These are phyloP conservation scores for Tetragonia tetragonoides DNA, from an alignment of 148 eudicot genomes.

Conservation along the genomic window DNA sequence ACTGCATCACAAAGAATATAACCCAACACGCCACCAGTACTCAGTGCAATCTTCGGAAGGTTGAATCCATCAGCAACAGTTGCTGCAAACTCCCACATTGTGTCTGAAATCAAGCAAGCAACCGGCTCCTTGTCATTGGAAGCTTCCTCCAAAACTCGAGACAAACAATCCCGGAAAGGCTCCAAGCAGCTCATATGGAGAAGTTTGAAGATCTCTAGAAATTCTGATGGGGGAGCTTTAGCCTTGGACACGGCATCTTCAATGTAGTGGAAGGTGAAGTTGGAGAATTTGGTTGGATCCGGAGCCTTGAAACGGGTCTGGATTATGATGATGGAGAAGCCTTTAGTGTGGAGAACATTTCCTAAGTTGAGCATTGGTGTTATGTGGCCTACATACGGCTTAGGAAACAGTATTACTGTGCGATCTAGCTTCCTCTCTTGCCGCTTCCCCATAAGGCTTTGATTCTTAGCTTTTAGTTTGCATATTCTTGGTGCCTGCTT, in stretches of 20 bases:
- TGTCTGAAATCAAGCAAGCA: slow-evolving; percentile 42
- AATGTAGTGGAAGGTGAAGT: slow-evolving; percentile 37
- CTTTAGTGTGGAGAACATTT: slow-evolving; percentile 35
- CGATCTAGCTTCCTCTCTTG: slow-evolving; percentile 11
- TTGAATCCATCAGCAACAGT: slow-evolving; percentile 29
- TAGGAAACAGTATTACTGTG: slow-evolving; percentile 34
- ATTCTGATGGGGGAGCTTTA: slow-evolving; percentile 9
- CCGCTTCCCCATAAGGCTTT: slow-evolving; percentile 8
- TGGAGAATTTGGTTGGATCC: slow-evolving; percentile 34
- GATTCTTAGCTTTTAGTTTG: too few relatives aligned
- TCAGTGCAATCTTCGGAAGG: slow-evolving; percentile 39
- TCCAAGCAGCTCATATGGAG: slow-evolving; percentile 23
- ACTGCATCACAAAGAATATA: slow-evolving; percentile 27
- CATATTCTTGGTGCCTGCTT: too few relatives aligned
- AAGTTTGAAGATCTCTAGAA: not conserved
- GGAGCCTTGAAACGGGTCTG: slow-evolving; percentile 14
- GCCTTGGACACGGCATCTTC: slow-evolving; percentile 24
- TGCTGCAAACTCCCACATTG: slow-evolving; percentile 30
- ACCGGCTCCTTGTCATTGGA: slow-evolving; percentile 14
- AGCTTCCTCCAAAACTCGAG: slow-evolving; percentile 10
- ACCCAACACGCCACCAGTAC: slow-evolving; percentile 33
- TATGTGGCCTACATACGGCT: slow-evolving; percentile 39
- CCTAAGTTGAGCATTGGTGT: slow-evolving; percentile 49
- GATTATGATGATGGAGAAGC: slow-evolving; percentile 36
- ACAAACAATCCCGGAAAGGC: slow-evolving; percentile 35